Conservation (phyloP, 1,284 basidiomycete species). For the Moesziomyces sp. region DNA sequence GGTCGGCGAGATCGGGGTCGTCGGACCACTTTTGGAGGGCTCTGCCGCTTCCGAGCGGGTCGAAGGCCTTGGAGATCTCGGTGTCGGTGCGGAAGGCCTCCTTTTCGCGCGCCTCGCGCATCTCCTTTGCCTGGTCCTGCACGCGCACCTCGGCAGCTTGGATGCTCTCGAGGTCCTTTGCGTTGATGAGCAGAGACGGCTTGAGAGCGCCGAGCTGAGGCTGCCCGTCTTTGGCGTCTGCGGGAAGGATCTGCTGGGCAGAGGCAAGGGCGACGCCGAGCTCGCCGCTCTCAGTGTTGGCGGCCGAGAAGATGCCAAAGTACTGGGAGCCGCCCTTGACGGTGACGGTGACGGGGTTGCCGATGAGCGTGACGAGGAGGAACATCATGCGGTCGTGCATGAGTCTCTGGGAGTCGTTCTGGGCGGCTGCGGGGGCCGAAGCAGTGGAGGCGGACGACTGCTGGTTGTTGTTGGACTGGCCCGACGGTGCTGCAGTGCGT, state of each 20-base stretch:
- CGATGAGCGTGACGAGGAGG: slow-evolving; percentile 53
- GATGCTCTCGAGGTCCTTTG: slow-evolving; percentile 52
- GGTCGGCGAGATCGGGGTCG: slow-evolving; percentile 48
- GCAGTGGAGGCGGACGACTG: slow-evolving; percentile 33
- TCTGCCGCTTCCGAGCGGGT: slow-evolving; percentile 50
- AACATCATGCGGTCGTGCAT: slow-evolving; percentile 56
- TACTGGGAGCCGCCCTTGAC: slow-evolving; percentile 51
- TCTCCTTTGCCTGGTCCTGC: slow-evolving; percentile 52
- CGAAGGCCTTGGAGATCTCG: slow-evolving; percentile 56
- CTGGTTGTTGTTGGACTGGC: slow-evolving; percentile 13
- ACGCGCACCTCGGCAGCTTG: slow-evolving; percentile 50
- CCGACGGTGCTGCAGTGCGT: slow-evolving; percentile 9
- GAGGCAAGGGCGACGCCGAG: slow-evolving; percentile 54
- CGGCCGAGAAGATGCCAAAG: slow-evolving; percentile 62
- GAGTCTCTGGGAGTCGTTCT: slow-evolving; percentile 39
- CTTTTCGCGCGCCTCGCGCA: slow-evolving; percentile 42
- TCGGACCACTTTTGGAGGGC: slow-evolving; percentile 59
- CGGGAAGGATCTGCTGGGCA: slow-evolving; percentile 52
- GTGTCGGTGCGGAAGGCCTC: slow-evolving; percentile 62
- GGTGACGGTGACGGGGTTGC: slow-evolving; percentile 56
- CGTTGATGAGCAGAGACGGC: slow-evolving; percentile 49
- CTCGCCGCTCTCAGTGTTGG: slow-evolving; percentile 49
- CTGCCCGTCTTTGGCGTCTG: slow-evolving; percentile 17
- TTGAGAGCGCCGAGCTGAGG: slow-evolving; percentile 49
- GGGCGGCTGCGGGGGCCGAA: slow-evolving; percentile 12